These are phyloP conservation scores for Zoysia japonica DNA, from an alignment of 176 grass and related monocot genomes.

Conservation along the genomic window DNA sequence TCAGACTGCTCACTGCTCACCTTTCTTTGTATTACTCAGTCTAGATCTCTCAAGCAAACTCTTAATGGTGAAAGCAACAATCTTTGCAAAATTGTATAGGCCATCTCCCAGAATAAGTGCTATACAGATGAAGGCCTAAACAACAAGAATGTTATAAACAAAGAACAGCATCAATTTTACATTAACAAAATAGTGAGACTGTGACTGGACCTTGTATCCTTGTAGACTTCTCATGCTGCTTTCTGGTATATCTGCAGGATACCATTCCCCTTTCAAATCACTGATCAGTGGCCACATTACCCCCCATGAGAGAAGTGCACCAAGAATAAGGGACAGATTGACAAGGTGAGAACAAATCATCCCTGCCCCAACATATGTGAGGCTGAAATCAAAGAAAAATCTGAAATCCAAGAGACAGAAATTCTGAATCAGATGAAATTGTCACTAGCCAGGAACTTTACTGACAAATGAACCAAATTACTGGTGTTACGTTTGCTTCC, in stretches of 20 bases:
- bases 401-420: constrained; percentile 47
- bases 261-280: constrained; percentile 83
- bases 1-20: constrained; percentile 44
- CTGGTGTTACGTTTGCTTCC: constrained; percentile 78
- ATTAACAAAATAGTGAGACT: constrained; percentile 1
- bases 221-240: constrained; percentile 95
- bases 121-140: constrained; percentile 91
- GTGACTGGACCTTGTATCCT: constrained; percentile 80
- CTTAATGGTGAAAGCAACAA: constrained; percentile 60
- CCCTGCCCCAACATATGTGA: constrained; percentile 91
- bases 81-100: constrained; percentile 87
- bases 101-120: constrained; percentile 93
- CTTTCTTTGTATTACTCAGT: constrained; percentile 65
- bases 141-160: constrained; percentile 31
- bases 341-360: constrained; percentile 98
- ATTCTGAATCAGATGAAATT: constrained; percentile 35
- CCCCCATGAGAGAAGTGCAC: constrained; percentile 87
- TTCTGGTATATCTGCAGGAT: constrained; percentile 65
- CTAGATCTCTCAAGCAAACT: constrained; percentile 62
- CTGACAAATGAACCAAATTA: constrained; percentile 22
- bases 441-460: constrained; percentile 17
- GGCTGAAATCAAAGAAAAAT: constrained; percentile 95
- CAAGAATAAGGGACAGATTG: constrained; percentile 85
- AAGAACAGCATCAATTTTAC: background rate
- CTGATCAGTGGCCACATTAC: constrained; percentile 95